phyloP scores from a whole-genome alignment of 257 asterid species.

The Solanum tarapatanum region DNA sequence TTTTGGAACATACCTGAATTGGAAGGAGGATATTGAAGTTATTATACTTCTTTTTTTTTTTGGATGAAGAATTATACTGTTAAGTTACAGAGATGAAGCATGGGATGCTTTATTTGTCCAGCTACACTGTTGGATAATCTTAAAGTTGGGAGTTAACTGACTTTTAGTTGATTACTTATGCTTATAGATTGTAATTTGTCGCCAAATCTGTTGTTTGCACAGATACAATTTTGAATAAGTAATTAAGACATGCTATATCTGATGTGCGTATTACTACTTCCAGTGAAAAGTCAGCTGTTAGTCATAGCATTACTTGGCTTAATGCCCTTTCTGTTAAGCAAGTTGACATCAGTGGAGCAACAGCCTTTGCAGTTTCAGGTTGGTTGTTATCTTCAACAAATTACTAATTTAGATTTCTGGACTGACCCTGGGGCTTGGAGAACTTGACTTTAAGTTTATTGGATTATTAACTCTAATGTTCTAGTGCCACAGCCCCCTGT shows the following conservation, averaged over 20 bases:
- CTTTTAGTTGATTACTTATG: not conserved
- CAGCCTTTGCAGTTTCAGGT: slow-evolving; percentile 82
- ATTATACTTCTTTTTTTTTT: not conserved
- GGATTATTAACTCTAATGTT: not conserved
- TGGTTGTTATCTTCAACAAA: slow-evolving; percentile 11
- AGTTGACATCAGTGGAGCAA: slow-evolving; percentile 64
- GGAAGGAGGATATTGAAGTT: not conserved
- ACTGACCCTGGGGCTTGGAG: not conserved
- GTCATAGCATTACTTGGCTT: slow-evolving; percentile 72
- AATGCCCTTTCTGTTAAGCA: slow-evolving; percentile 48
- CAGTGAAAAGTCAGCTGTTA: slow-evolving; percentile 90
- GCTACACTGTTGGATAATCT: not conserved
- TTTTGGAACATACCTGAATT: not conserved
- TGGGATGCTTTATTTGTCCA: not conserved
- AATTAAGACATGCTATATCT: not conserved
- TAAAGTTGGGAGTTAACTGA: not conserved
- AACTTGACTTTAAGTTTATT: not conserved
- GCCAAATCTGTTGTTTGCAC: not conserved
- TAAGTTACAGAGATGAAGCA: not conserved
- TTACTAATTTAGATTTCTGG: not conserved
- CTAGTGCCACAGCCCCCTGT: not conserved
- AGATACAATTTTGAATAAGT: not conserved
- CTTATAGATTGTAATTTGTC: not conserved
- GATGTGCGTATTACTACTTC: not conserved
- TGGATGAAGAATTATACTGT: too few species aligned